These are phyloP conservation scores for Exophiala oligosperma DNA, from an alignment of 2,329 filamentous ascomycete species.

Conservation along the genomic window DNA sequence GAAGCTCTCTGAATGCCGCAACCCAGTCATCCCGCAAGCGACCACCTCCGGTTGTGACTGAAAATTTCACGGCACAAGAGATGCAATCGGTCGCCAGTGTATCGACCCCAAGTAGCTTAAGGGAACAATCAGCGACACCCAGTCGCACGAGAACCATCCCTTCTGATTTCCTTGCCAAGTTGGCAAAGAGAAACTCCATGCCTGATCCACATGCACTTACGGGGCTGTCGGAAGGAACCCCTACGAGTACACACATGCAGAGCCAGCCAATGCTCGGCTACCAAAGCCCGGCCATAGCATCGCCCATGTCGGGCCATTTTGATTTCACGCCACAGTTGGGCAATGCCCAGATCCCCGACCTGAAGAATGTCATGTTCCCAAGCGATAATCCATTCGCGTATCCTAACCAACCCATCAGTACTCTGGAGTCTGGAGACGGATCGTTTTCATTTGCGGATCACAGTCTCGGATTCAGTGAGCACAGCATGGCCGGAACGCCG, in stretches of 20 bases:
- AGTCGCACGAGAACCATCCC: slow-evolving; percentile 23
- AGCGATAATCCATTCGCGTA: slow-evolving; percentile 53
- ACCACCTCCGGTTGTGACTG: slow-evolving; percentile 34
- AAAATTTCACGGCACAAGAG: slow-evolving; percentile 8
- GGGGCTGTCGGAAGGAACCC: slow-evolving; percentile 15
- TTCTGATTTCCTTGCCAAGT: slow-evolving; percentile 25
- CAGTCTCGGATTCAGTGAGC: slow-evolving; percentile 3
- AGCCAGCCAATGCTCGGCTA: slow-evolving; percentile 20
- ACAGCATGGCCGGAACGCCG: slow-evolving; percentile 6
- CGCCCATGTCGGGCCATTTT: slow-evolving; percentile 26
- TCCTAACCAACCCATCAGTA: slow-evolving; percentile 44
- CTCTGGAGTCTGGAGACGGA: slow-evolving; percentile 23
- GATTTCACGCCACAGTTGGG: slow-evolving; percentile 27
- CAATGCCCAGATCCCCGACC: slow-evolving; percentile 41
- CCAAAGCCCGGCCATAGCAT: slow-evolving; percentile 30
- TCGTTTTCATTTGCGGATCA: slow-evolving; percentile 16
- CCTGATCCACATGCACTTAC: slow-evolving; percentile 31
- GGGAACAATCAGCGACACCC: slow-evolving; percentile 16
- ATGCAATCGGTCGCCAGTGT: slow-evolving; percentile 8
- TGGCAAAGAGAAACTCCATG: slow-evolving; percentile 27
- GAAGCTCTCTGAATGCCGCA: slow-evolving; percentile 43
- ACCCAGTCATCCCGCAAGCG: slow-evolving; percentile 50
- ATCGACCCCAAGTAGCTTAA: slow-evolving; percentile 8
- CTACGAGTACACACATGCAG: slow-evolving; percentile 27
- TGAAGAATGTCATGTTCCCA: slow-evolving; percentile 53